Evolutionary conservation across 495 filamentous ascomycete species (phyloP), one percentile per base, ranked within the genome.

Genomic region (Annulohypoxylon moriforme): DNA sequence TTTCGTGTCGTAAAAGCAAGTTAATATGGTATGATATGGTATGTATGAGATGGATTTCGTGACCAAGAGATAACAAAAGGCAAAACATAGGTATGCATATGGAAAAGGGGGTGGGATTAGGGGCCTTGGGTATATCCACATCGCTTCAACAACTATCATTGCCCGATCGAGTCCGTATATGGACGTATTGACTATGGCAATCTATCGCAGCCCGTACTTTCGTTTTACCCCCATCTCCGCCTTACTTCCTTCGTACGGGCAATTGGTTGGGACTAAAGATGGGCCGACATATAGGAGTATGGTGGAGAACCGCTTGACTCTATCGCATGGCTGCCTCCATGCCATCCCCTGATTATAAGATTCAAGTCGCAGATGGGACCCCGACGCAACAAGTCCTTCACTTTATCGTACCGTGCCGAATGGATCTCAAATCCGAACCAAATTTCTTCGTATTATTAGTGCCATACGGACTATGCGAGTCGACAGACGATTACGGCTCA

Each of bases 371-470:
- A 56, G 9, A 46, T 36, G 46, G 10, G 36, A 64, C 49, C 38
- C 50, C 29, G 20, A 65, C 33, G 27, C 38, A 22, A 29, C 29
- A 52, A 13, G 22, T 10, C 11, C 46, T 42, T 24, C n/a, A 40
- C 44, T 42, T 60, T 16, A 53, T 60, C 44, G 55, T 42, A 50
- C 31, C 29, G 64, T 56, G 25, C 33, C 33, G 25, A 42, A 44
- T 24, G 34, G 44, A 67, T 60, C 6, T 40, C 56, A 40, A 40
- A n/a, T 55, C 55, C 55, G 55, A 60, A 60, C 55, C 53, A 67
- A 67, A 60, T 33, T 60, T 40, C 44, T 58, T 42, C 55, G 24
- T 53, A 42, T 67, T 60, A 67, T 60, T 67, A 67, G 34, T 44
- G 64, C 24, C 44, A 22, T 60, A 44, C 24, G 25, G 24, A 14